A percentile compares a stretch with the other conserved stretches of the same genome.
These are phyloP conservation scores for Theobroma cacao DNA, from an alignment of 345 rosid species.

Conservation along the genomic window DNA sequence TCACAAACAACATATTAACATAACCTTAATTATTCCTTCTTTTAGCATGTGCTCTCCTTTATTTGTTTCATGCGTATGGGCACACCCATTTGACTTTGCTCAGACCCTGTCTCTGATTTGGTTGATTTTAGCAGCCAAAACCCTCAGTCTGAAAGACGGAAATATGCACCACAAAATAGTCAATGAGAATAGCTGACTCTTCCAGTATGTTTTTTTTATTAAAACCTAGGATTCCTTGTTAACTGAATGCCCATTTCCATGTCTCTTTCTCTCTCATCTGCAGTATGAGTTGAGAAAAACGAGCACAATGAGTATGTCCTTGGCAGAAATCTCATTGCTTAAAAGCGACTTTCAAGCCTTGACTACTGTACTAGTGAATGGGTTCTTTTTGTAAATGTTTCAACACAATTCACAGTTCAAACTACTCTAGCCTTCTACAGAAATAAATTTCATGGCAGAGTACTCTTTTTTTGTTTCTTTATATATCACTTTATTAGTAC, in stretches of 20 bases:
- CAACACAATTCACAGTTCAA: not conserved
- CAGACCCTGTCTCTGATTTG: not conserved
- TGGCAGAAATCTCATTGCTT: not conserved
- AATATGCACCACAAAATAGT: slow-evolving; percentile 15
- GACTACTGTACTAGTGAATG: slow-evolving; percentile 13
- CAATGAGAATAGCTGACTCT: slow-evolving; percentile 2
- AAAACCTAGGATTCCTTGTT: slow-evolving; percentile 16
- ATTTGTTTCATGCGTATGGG: slow-evolving; percentile 22
- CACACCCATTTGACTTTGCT: not conserved
- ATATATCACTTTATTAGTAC: not conserved
- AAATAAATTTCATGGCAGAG: not conserved
- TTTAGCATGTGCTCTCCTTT: not conserved
- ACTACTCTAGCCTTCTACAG: not conserved
- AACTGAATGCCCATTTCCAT: not conserved
- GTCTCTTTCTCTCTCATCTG: slow-evolving; percentile 9
- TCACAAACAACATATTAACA: slow-evolving; percentile 22
- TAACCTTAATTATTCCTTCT: slow-evolving; percentile 29
- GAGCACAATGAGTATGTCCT: slow-evolving; percentile 17
- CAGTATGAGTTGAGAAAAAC: slow-evolving; percentile 9
- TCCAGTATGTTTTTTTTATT: not conserved
- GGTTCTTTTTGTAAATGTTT: slow-evolving; percentile 4
- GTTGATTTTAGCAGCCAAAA: slow-evolving; percentile 6
- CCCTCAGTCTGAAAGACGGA: not conserved
- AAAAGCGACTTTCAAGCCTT: not conserved
- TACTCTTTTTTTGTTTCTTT: not conserved